Base-by-base conservation (phyloP, 306 rosid genomes). In the Alnus glutinosa region DNA sequence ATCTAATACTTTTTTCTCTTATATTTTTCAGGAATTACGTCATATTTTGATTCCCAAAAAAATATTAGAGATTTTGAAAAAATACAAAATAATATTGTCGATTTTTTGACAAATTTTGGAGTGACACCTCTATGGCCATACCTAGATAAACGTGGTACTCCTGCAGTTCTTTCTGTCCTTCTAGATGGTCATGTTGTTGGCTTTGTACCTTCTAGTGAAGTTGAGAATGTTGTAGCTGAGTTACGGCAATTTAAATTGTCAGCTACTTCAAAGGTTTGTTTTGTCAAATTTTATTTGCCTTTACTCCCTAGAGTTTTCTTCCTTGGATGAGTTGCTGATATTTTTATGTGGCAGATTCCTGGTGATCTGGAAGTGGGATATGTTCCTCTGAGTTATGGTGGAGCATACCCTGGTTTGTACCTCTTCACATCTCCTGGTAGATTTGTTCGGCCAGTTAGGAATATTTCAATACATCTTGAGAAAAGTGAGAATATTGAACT, bases 401-500 rank as follows among this genome's bases (percentile, higher is more conserved):
- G 98, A 75, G 89, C 98, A 70, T 95, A 91, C 89, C 98, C 98
- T 73, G 98, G 98, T 84, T 86, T 95, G 51, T 95, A 85, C 80
- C 90, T 95, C 61, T 91, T 37, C 86, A 89, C 98, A 7, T 83
- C 89, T 67, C 92, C 98, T 50, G 82, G 94, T 57, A 85, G 98
- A 86, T 92, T 95, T 82, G 87, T 95, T 77, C 92, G 98, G 81
- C 98, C 98, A 9, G 94, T 92, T 59, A 90, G 82, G 80, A 95
- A 95, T 83, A 77, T 90, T 87, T 89, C 92, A 72, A 78, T 85
- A 78, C 88, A 89, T 79, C 77, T 83, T 3, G 67, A 83, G 68
- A 93, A 88, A 77, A 82, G 70, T 81, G 87, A 90, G 75, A 80
- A 88, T 73, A 82, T 89, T 72, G 98, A 95, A 86, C 89, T 92